phyloP scores from a whole-genome alignment of 2,329 filamentous ascomycete genomes.

The Tolypocladium tundrense region DNA sequence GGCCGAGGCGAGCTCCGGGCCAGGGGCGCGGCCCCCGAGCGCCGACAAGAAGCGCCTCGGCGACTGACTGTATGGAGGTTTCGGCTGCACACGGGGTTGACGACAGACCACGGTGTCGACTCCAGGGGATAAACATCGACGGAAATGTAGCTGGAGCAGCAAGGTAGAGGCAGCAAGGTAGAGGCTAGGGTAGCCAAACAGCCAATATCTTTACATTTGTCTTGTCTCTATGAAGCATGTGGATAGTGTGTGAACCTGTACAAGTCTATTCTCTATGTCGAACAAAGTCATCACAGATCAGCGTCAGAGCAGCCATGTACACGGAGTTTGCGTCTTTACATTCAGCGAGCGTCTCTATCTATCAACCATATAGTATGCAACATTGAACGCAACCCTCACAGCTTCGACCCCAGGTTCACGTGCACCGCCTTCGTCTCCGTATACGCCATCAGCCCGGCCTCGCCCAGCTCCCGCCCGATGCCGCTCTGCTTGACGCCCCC shows the following conservation, averaged over 20 bases:
- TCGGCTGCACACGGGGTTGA: not conserved
- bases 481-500: conserved; percentile 38
- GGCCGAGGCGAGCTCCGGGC: not conserved
- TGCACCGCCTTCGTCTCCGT: conserved; percentile 35
- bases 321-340: not conserved
- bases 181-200: not conserved
- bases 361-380: not conserved
- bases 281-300: not conserved
- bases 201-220: not conserved
- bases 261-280: too few relatives aligned
- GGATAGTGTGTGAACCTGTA: not conserved
- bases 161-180: not conserved
- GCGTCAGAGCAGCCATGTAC: not conserved
- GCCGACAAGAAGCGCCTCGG: not conserved
- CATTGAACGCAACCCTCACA: not conserved
- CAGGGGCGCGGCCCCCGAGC: not conserved
- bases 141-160: not conserved
- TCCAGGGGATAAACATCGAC: not conserved
- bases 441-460: conserved; percentile 33
- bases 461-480: conserved; percentile 34
- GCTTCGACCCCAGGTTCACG: conserved; percentile 27
- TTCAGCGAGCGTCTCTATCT: too few relatives aligned
- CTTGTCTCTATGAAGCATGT: not conserved
- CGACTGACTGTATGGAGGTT: not conserved
- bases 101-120: not conserved